Conservation (phyloP, 495 filamentous ascomycete genomes). For the Neurospora sp. region DNA sequence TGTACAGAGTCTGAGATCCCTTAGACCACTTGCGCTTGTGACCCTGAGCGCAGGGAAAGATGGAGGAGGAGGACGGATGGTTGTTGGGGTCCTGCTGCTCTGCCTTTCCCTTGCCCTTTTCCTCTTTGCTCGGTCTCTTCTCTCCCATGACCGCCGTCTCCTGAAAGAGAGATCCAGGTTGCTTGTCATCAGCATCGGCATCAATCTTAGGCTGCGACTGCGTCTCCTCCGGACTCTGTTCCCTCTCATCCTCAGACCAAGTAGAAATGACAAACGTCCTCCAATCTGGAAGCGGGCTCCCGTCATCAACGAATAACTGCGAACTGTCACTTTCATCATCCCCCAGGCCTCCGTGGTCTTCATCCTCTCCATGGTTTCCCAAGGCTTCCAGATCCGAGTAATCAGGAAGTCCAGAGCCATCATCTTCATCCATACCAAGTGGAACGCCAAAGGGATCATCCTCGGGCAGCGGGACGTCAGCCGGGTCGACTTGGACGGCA, state of each 20-base stretch:
- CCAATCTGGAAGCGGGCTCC: neutral
- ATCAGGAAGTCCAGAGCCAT: neutral
- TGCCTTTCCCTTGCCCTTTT: neutral
- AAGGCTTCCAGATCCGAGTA: neutral
- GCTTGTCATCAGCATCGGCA: neutral
- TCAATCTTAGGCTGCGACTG: neutral
- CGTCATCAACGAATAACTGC: neutral
- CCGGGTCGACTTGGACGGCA: neutral
- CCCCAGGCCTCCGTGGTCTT: neutral
- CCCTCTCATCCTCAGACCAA: neutral
- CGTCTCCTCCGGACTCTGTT: neutral
- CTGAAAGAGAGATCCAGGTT: neutral
- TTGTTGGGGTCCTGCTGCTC: neutral
- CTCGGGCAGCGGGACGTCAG: neutral
- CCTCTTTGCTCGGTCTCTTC: neutral
- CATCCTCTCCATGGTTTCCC: neutral
- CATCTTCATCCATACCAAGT: neutral
- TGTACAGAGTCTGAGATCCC: neutral
- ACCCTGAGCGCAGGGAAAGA: neutral
- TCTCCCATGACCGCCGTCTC: neutral
- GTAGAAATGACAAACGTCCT: neutral
- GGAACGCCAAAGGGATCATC: neutral
- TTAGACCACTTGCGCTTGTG: neutral
- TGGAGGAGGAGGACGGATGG: neutral
- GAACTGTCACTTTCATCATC: neutral